A percentile compares a stretch with the other conserved stretches of the same genome.
These are phyloP conservation scores for Komagataella phaffii DNA, from an alignment of 805 yeast genomes.

Conservation along the genomic window DNA sequence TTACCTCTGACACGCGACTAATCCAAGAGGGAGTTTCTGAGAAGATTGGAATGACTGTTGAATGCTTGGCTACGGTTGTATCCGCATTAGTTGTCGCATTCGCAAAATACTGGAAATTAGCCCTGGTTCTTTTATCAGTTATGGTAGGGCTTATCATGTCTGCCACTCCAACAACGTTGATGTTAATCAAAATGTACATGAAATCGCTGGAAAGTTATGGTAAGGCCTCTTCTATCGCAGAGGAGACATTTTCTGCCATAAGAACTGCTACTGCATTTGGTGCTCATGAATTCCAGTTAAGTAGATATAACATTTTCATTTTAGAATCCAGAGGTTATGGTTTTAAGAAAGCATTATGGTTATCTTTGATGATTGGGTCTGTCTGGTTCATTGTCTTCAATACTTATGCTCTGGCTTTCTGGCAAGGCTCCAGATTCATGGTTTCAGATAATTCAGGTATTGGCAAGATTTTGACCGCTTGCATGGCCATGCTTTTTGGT, in stretches of 20 bases:
- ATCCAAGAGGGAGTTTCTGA: constrained; percentile 28
- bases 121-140: constrained; percentile 70
- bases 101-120: constrained; percentile 71
- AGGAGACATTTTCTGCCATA: constrained; percentile 42
- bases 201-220: constrained; percentile 39
- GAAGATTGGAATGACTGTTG: constrained; percentile 22
- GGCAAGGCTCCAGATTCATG: constrained; percentile 68
- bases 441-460: constrained; percentile 40
- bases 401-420: constrained; percentile 63
- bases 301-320: constrained; percentile 20
- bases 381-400: constrained; percentile 37
- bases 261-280: constrained; percentile 46
- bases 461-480: constrained; percentile 50
- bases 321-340: constrained; percentile 18
- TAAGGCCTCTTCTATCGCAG: constrained; percentile 39
- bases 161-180: constrained; percentile 34
- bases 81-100: constrained; percentile 72
- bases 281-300: constrained; percentile 20
- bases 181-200: constrained; percentile 40
- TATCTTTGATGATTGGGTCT: constrained; percentile 58
- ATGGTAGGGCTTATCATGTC: constrained; percentile 25
- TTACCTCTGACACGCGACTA: constrained; percentile 23
- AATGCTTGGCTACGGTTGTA: constrained; percentile 24
- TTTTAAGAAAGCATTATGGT: constrained; percentile 34
- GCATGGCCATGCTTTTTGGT: constrained; percentile 63